Percentiles rank a stretch among this genome's conserved stretches.
Evolutionary conservation across 345 rosid species (phyloP).

Genomic region (Kandelia obovata): DNA sequence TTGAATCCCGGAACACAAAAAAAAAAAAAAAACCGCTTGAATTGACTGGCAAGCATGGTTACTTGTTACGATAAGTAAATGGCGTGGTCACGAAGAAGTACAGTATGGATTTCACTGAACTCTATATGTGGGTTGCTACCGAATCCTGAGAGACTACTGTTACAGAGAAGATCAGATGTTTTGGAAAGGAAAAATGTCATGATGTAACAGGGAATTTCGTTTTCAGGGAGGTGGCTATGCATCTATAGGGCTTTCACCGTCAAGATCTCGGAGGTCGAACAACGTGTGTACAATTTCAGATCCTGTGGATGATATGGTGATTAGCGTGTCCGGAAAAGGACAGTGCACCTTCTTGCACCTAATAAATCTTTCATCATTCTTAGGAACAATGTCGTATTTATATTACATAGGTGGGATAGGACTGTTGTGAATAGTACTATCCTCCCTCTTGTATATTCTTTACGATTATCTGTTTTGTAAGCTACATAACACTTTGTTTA

Average conservation of each 20-base stretch:
- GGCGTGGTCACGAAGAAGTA: too few species aligned
- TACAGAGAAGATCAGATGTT: neutral
- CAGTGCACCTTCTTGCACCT: slow-evolving; percentile 25
- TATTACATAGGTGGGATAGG: neutral
- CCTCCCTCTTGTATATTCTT: neutral
- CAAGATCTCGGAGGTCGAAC: neutral
- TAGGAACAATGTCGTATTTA: slow-evolving; percentile 19
- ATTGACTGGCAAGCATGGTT: too few species aligned
- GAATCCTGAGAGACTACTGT: too few species aligned
- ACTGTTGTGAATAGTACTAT: neutral
- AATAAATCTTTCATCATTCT: slow-evolving; percentile 7
- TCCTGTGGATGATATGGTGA: neutral
- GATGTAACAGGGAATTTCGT: neutral
- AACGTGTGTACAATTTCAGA: neutral
- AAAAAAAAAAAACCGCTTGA: too few species aligned
- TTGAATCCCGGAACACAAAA: too few species aligned
- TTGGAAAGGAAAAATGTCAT: neutral
- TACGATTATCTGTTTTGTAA: neutral
- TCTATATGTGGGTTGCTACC: too few species aligned
- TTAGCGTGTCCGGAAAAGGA: slow-evolving; percentile 15
- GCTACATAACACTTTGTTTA: too few species aligned
- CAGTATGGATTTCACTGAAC: too few species aligned
- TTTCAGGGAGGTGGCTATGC: neutral
- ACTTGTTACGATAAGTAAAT: too few species aligned
- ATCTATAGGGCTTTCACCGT: neutral